Base-by-base conservation (phyloP, 2,329 filamentous ascomycete genomes). In the Xylariaceae sp. region DNA sequence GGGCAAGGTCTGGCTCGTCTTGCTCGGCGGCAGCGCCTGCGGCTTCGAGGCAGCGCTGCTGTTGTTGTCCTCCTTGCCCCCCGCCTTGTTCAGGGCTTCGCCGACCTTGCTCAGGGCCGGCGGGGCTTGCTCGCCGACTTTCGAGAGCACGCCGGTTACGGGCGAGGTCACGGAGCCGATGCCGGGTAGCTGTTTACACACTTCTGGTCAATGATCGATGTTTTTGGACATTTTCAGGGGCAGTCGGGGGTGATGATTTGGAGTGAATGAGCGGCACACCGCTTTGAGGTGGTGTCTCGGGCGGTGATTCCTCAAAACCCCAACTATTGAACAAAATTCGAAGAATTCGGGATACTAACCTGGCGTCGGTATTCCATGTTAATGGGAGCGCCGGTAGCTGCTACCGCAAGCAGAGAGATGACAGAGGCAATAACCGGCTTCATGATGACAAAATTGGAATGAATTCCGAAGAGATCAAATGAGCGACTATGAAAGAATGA, bases 321-420 rank as follows among this genome's bases (percentile, higher is more conserved):
- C n/a, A n/a, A n/a, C n/a, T n/a, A n/a, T n/a, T n/a, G n/a, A n/a
- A n/a, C n/a, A n/a, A n/a, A n/a, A n/a, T n/a, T n/a, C 3, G 32
- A 16, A 16, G 6, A 10, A 37, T 9, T 26, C 9, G 4, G 12
- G 32, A 16, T 37, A 37, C 32, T 16, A 7, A 37, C 32, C 32
- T 37, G 32, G 32, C 32, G 32, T 12, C 9, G 32, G 5, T 37
- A 4, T 12, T 37, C 42, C 14, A 51, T 23, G 54, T 14, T 19
- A 41, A 62, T 1, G 6, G 60, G 60, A 0, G 60, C 54, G 12
- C 46, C 29, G 50, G 40, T 54, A 19, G 52, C 57, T 19, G 50
- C 50, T 44, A 57, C 57, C 12, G 57, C 57, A 50, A 60, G 57
- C 49, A 62, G 52, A 52, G 60, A 41, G 52, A 62, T 45, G 32